phyloP scores from a whole-genome alignment of 2,329 filamentous ascomycete genomes.

The Xylaria sp. region DNA sequence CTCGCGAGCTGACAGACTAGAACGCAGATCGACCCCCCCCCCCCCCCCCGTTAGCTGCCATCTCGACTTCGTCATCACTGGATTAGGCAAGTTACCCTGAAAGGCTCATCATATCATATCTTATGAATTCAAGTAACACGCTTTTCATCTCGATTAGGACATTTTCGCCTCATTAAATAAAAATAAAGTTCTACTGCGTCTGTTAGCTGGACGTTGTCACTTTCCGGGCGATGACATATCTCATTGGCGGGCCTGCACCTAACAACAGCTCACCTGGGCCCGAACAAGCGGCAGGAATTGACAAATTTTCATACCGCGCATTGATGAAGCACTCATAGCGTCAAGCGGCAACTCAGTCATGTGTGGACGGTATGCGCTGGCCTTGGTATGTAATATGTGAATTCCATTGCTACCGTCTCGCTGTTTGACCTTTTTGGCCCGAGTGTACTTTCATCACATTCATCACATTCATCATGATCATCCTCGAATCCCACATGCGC shows the following conservation, averaged over 20 bases:
- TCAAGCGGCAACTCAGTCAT: slow-evolving; percentile 47
- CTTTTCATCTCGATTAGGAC: no score
- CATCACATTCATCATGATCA: neutral
- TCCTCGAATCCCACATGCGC: neutral
- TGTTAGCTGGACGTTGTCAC: neutral
- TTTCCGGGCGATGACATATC: neutral
- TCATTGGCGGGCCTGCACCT: no score
- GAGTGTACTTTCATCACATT: neutral
- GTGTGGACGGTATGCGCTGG: slow-evolving; percentile 72
- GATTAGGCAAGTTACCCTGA: neutral
- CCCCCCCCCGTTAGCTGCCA: neutral
- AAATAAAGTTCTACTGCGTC: no score
- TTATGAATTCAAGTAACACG: neutral
- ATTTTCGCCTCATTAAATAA: no score
- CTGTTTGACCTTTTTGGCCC: neutral
- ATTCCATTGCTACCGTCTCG: no score
- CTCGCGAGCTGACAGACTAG: slow-evolving; percentile 27
- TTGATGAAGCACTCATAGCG: neutral
- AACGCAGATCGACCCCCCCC: slow-evolving; percentile 22
- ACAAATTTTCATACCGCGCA: neutral
- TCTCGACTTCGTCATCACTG: slow-evolving; percentile 33
- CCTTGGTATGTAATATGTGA: slow-evolving; percentile 55
- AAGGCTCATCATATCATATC: neutral
- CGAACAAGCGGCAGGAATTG: neutral
- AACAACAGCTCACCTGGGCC: neutral